These are phyloP conservation scores for Rhodotorula kratochvilovae DNA, from an alignment of 768 basidiomycete genomes.

Conservation along the genomic window DNA sequence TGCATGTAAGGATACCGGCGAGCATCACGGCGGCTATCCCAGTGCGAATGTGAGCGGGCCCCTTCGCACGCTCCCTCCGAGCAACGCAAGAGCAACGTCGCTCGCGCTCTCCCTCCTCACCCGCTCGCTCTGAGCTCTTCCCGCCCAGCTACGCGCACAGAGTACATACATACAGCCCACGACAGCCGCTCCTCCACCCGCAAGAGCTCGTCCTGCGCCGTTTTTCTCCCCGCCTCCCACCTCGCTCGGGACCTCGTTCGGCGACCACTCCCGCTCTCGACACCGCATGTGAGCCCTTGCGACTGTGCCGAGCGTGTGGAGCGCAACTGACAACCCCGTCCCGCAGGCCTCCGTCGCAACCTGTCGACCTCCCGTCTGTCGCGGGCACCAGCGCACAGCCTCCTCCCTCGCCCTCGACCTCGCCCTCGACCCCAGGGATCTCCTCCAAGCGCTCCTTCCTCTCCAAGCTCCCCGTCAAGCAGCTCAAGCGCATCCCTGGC, in stretches of 20 bases:
- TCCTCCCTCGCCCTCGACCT: neutral
- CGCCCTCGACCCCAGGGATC: neutral
- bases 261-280: neutral
- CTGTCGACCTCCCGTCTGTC: neutral
- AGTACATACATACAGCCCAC: too few relatives aligned
- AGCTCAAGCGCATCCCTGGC: conserved; percentile 19
- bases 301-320: neutral
- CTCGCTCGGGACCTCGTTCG: neutral
- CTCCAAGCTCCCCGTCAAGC: conserved; percentile 13
- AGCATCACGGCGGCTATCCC: too few relatives aligned
- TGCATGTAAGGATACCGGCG: too few relatives aligned
- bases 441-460: neutral
- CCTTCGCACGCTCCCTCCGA: too few relatives aligned
- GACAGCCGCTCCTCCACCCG: too few relatives aligned
- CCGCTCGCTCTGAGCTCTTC: too few relatives aligned
- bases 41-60: too few relatives aligned
- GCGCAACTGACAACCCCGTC: neutral
- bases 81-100: too few relatives aligned
- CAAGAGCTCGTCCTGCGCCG: too few relatives aligned
- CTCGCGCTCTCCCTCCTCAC: too few relatives aligned
- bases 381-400: neutral
- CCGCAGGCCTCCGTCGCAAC: neutral
- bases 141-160: too few relatives aligned
- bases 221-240: too few relatives aligned
- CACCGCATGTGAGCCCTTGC: neutral